Evolutionary conservation across 768 basidiomycete genomes (phyloP), one percentile per base, ranked within the genome.

Genomic region (Suillus luteus): DNA sequence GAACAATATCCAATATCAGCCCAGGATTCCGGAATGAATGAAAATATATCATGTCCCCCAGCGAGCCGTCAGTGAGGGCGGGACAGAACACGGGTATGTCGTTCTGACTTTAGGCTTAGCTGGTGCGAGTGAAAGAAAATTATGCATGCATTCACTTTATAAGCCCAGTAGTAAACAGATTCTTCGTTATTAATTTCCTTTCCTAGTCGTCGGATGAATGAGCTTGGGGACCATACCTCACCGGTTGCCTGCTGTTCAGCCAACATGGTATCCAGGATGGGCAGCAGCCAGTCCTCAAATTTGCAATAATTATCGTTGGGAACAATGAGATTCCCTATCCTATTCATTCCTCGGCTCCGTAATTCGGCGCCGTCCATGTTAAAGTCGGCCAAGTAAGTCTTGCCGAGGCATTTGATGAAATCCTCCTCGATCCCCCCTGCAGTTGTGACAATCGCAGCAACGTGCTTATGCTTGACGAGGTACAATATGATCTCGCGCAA

Each of bases 261-360:
- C 37, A 98, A 84, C 93, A 99, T 93, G 37, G 80, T 72, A 72
- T 99, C 91, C 48, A 99, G 84, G 62, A 98, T 92, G 2, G 97
- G 97, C 22, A 87, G 88, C n/a, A 99, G 85, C 97, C 97, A 99
- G 74, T 99, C 96, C 78, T 99, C 97, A 69, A 99, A 99, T 71
- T 92, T 91, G 87, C 97, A 99, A 77, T 99, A 99, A 73, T 99
- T 99, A 70, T 97, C 94, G 72, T 99, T 99, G 3, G 97, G 97
- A 2, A 99, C 87, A 63, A 99, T 80, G 49, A 99, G 85, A 72
- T 99, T 99, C 38, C 97, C 97, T 65, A 99, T 95, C 41, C 97
- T 87, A 71, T 99, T 99, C 85, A 99, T 87, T n/a, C 97, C 97
- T 65, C 86, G 85, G 72, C 82, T 88, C 51, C 97, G 86, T 62